Conservation (phyloP, 2,329 filamentous ascomycete genomes). For the Eutypella sp. region DNA sequence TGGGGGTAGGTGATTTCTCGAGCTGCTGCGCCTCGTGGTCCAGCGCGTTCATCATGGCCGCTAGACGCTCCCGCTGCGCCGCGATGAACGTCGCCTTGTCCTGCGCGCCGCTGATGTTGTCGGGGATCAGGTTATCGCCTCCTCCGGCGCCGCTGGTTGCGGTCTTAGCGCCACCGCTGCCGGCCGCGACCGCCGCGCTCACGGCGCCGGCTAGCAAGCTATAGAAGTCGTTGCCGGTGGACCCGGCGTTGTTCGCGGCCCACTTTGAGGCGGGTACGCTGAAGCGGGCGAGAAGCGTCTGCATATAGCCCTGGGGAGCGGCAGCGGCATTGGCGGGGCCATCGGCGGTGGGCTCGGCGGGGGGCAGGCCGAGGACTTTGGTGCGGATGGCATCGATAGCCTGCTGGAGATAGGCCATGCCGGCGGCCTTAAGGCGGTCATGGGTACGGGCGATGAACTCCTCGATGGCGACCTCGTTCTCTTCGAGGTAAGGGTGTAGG, state of each 20-base stretch:
- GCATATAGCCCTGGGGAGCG: conserved; percentile 61
- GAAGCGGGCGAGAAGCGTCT: conserved; percentile 79
- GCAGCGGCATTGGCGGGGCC: conserved; percentile 35
- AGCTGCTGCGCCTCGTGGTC: conserved; percentile 71
- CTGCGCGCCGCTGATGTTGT: conserved; percentile 55
- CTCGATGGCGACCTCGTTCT: conserved; percentile 87
- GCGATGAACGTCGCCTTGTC: conserved; percentile 72
- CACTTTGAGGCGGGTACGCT: conserved; percentile 69
- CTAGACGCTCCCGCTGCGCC: conserved; percentile 73
- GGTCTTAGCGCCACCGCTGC: conserved; percentile 23
- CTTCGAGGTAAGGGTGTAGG: conserved; percentile 79
- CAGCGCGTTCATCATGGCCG: conserved; percentile 68
- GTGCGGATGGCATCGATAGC: conserved; percentile 68
- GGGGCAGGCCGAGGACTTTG: conserved; percentile 72
- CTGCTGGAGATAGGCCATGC: conserved; percentile 69
- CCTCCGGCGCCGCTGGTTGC: conserved; percentile 27
- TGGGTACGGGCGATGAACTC: conserved; percentile 80
- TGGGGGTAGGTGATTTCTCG: conserved; percentile 30
- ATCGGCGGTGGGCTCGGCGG: conserved; percentile 35
- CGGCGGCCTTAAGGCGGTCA: conserved; percentile 70
- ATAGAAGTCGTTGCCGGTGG: conserved; percentile 63
- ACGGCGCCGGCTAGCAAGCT: conserved; percentile 71
- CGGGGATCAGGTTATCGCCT: conserved; percentile 61
- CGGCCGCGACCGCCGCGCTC: conserved; percentile 51
- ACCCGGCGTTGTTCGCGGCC: conserved; percentile 38